These are phyloP conservation scores for Parietaria judaica DNA, from an alignment of 306 rosid species.

Conservation along the genomic window DNA sequence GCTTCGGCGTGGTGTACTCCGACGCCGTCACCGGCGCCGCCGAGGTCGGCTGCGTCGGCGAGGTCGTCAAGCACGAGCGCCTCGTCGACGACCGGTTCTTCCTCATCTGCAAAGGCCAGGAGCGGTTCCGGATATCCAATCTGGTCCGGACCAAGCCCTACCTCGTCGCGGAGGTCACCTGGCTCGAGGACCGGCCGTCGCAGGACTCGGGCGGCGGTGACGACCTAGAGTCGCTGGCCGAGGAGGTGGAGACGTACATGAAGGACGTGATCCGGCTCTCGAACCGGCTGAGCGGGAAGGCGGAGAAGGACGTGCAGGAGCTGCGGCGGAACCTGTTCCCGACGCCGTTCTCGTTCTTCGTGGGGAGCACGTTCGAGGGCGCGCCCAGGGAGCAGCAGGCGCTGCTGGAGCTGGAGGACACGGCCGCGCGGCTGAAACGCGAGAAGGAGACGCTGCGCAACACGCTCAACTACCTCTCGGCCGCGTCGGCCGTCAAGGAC, in stretches of 20 bases:
- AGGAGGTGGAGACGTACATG: slow-evolving; percentile 80
- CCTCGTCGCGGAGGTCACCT: slow-evolving; percentile 75
- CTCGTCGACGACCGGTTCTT: slow-evolving; percentile 95
- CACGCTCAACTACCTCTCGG: slow-evolving; percentile 88
- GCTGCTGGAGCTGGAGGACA: slow-evolving; percentile 85
- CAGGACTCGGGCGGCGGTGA: slow-evolving; percentile 53
- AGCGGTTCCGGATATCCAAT: slow-evolving; percentile 69
- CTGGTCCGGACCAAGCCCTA: slow-evolving; percentile 84
- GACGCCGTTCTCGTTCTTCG: slow-evolving; percentile 91
- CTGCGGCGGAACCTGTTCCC: slow-evolving; percentile 82
- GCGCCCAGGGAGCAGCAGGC: slow-evolving; percentile 99
- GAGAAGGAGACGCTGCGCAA: slow-evolving; percentile 91
- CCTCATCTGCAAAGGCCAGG: slow-evolving; percentile 90
- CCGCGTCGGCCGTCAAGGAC: slow-evolving; percentile 95
- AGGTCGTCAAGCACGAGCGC: slow-evolving; percentile 90
- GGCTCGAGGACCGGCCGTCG: slow-evolving; percentile 94
- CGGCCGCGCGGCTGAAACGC: slow-evolving; percentile 66
- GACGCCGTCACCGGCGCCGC: slow-evolving; percentile 73
- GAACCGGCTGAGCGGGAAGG: slow-evolving; percentile 80
- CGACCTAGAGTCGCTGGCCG: slow-evolving; percentile 56
- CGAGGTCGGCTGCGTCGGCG: slow-evolving; percentile 93
- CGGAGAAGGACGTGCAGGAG: slow-evolving; percentile 92
- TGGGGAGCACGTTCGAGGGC: slow-evolving; percentile 94
- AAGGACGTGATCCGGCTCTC: slow-evolving; percentile 89
- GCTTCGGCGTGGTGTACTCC: slow-evolving; percentile 82